Evolutionary conservation across 495 filamentous ascomycete genomes (phyloP), one percentile per base, ranked within the genome.

Genomic region (Parathielavia appendiculata): DNA sequence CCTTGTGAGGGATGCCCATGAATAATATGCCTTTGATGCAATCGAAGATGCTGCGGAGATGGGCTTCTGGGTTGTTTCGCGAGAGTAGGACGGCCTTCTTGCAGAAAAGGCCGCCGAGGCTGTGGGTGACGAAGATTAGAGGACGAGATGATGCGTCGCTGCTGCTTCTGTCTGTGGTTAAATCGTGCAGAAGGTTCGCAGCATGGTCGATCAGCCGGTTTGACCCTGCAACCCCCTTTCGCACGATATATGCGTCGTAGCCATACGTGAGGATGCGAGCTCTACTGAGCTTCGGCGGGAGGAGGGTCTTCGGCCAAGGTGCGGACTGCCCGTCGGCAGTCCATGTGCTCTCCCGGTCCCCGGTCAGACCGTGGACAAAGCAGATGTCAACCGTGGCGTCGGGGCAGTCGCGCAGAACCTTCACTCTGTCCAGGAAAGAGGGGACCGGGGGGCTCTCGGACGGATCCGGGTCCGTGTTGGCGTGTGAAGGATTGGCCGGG

Each of bases 71-170:
- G 55, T 54, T 53, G 53, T 49, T 57, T 36, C 54, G 52, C 16
- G 63, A 63, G 26, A 58, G 55, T 1, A 66, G 55, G 44, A 64
- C 56, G 47, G 59, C 67, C 39, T 64, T 7, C 41, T 79, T 65
- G 60, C 69, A 74, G 16, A 80, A 71, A 0, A 81, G 68, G 40
- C 78, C 76, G 36, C 58, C 63, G 45, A 81, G 71, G 44, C 65
- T 71, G 17, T 70, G 62, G 61, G 56, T 75, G 34, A 71, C 57
- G 26, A 71, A 66, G 22, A 71, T 60, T 30, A 69, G 56, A 22
- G 66, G 65, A 10, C 62, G 67, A 41, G 36, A 57, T 16, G 63
- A 34, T 14, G 54, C 56, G 17, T 52, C 41, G 51, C 36, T 11
- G 35, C n/a, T 1, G 16, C 9, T n/a, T 40, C 56, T 58, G 36